These are phyloP conservation scores for Acanthochlamys bracteata DNA, from an alignment of 106 monocot species.

Conservation along the genomic window DNA sequence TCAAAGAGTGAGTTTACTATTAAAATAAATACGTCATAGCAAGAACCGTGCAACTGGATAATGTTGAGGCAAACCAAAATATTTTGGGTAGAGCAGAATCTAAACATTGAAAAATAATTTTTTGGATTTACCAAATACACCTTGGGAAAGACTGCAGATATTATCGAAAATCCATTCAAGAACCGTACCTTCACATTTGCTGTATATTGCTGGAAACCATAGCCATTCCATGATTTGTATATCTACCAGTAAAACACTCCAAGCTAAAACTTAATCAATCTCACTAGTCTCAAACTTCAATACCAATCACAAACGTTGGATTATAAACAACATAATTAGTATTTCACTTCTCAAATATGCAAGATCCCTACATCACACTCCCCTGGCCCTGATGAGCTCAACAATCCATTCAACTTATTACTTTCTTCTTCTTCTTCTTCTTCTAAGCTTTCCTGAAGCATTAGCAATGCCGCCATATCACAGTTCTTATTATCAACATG, in stretches of 20 bases:
- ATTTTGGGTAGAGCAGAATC: too few species aligned
- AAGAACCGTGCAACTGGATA: too few species aligned
- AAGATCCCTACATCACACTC: conserved; percentile 18
- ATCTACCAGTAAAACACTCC: neutral
- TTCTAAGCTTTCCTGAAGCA: conserved; percentile 20
- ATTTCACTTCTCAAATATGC: conserved; percentile 34
- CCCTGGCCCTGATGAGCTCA: conserved; percentile 9
- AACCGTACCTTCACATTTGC: neutral
- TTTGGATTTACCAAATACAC: too few species aligned
- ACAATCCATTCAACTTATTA: conserved; percentile 19
- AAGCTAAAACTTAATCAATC: neutral
- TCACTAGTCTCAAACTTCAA: too few species aligned
- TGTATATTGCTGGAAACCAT: neutral
- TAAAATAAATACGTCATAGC: too few species aligned
- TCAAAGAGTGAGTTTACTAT: too few species aligned
- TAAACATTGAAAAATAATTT: too few species aligned
- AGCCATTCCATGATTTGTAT: neutral
- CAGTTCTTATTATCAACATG: conserved; percentile 10
- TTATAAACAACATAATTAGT: neutral
- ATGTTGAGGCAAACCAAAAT: too few species aligned
- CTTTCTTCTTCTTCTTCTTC: conserved; percentile 1
- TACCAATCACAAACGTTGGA: neutral
- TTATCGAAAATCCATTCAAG: neutral
- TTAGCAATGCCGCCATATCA: conserved; percentile 20
- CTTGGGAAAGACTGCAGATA: neutral